phyloP scores from a whole-genome alignment of 2,329 filamentous ascomycete species.

The Botrytis porri region DNA sequence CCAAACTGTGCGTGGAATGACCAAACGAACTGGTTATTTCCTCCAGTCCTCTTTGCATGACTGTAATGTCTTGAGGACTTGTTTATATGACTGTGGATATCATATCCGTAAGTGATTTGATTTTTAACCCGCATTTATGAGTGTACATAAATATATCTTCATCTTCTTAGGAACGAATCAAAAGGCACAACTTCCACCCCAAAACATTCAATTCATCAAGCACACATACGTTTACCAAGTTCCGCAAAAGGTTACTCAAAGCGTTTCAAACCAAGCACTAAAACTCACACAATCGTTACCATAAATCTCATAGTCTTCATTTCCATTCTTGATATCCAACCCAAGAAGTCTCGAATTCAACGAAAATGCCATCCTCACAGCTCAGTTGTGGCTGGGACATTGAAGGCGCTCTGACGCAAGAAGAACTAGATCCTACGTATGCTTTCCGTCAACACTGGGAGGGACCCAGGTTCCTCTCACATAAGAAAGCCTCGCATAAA shows the following conservation, averaged over 20 bases:
- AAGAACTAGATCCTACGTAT: background rate
- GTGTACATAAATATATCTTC: background rate
- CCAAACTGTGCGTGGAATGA: background rate
- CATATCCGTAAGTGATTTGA: background rate
- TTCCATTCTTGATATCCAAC: background rate
- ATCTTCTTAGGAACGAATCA: background rate
- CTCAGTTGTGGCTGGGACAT: background rate
- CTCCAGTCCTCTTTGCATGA: background rate
- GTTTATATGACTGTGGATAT: background rate
- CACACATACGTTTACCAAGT: background rate
- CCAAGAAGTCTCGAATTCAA: background rate
- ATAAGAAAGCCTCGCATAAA: background rate
- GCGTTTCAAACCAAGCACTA: background rate
- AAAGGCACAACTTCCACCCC: background rate
- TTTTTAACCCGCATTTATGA: background rate
- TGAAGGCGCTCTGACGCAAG: background rate
- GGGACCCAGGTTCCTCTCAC: background rate
- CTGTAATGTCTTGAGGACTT: background rate
- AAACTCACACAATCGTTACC: background rate
- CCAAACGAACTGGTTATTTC: background rate
- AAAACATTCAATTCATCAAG: background rate
- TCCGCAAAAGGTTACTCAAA: background rate
- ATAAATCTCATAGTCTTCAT: background rate
- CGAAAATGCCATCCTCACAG: background rate
- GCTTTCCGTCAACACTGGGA: background rate